Conservation (phyloP, 257 asterid species). For the Nicotiana paniculata region DNA sequence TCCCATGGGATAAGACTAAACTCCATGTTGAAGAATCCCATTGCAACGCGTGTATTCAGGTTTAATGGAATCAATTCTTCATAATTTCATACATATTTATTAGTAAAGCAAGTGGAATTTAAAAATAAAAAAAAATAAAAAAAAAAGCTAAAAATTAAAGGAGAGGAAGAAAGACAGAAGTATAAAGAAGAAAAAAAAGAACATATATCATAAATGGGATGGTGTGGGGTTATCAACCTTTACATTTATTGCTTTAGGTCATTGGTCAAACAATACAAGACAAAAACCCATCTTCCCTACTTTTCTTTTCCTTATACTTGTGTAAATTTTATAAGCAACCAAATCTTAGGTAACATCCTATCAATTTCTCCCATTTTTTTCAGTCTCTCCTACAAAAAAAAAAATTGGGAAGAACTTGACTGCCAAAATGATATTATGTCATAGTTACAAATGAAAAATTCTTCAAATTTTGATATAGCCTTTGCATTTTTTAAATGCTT, state of each 20-base stretch:
- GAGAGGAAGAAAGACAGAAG: neutral
- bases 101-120: constrained; percentile 1
- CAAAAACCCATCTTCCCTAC: neutral
- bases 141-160: neutral
- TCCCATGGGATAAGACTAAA: neutral
- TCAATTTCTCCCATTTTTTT: neutral
- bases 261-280: constrained; percentile 37
- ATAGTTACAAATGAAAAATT: neutral
- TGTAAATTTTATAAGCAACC: neutral
- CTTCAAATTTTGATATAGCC: constrained; percentile 4
- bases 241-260: constrained; percentile 8
- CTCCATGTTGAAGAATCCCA: neutral
- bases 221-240: constrained; percentile 31
- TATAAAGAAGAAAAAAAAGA: constrained; percentile 15
- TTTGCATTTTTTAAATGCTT: neutral
- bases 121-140: neutral
- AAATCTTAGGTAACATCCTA: neutral
- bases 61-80: neutral
- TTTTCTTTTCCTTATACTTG: neutral
- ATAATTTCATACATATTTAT: neutral
- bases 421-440: neutral
- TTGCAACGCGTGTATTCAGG: neutral
- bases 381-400: neutral
- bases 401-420: neutral
- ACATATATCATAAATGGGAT: constrained; percentile 30